Evolutionary conservation across 192 early-diverging fungal species (phyloP), one percentile per base, ranked within the genome.

Genomic region (Globomyces pollinis-pini): DNA sequence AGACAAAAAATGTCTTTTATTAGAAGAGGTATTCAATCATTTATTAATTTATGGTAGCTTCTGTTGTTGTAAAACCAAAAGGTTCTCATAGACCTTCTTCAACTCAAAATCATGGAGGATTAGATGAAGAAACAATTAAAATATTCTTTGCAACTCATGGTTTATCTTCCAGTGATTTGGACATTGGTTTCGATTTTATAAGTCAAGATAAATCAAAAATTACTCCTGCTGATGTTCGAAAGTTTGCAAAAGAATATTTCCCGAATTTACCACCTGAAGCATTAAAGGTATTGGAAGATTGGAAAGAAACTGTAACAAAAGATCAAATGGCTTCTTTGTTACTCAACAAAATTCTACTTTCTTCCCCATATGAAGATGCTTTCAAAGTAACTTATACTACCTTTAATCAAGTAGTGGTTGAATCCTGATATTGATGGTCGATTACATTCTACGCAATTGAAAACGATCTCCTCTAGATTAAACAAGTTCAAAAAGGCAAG

Each of bases 231-330:
- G 66, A 64, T 63, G 45, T 64, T 24, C 36, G 35, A 24, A 20
- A 15, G 23, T 62, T 62, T 62, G 59, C 41, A 2, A 38, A 51
- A 9, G 26, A 43, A 52, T 43, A 60, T 30, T 65, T 60, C 30
- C 32, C 8, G 2, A 21, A 50, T 11, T 16, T 42, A 24, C 47
- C 55, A 24, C 57, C n/a, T 11, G 66, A 67, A 35, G 60, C 56
- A 38, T 31, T 28, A 16, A 62, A 53, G 35, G 16, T 51, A 18
- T 16, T 69, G 4, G 38, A 16, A 23, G 51, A n/a, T 15, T 61
- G 71, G 52, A 72, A 78, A 35, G 70, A 75, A 36, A 68, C 69
- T 32, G 58, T 78, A 3, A 75, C 70, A 18, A 65, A 59, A 36
- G 76, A 78, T 33, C 57, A 67, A 59, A 47, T 78, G 58, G 29